These are phyloP conservation scores for Fagus sylvatica DNA, from an alignment of 306 rosid species.

Conservation along the genomic window DNA sequence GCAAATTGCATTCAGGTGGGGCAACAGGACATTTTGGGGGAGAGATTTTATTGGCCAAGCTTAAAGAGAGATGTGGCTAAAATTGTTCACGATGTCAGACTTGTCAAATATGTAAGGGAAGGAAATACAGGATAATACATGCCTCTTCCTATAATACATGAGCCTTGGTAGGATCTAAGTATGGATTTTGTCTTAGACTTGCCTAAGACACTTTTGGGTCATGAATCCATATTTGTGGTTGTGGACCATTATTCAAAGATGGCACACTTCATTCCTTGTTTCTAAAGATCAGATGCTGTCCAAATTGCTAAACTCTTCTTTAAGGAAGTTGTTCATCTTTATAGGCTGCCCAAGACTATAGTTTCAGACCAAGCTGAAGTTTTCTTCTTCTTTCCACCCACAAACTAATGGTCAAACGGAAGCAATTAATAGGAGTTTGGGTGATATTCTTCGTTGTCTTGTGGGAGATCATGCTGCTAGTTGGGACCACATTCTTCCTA, in stretches of 20 bases:
- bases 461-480: background rate
- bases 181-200: background rate
- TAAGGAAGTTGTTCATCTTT: background rate
- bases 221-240: background rate
- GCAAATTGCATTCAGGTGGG: background rate
- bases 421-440: background rate
- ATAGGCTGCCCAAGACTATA: background rate
- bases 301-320: background rate
- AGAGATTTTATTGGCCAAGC: background rate
- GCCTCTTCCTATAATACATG: background rate
- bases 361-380: background rate
- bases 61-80: background rate
- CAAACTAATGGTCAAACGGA: background rate
- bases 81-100: background rate
- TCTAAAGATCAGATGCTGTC: background rate
- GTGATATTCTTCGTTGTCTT: background rate
- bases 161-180: background rate
- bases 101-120: background rate
- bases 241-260: background rate
- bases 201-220: background rate
- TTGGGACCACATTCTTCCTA: background rate
- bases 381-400: background rate
- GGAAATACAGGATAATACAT: background rate
- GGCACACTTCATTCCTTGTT: slow-evolving; percentile 10
- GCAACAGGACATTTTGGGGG: background rate